phyloP scores from a whole-genome alignment of 345 rosid species.

The Ricinus communis region DNA sequence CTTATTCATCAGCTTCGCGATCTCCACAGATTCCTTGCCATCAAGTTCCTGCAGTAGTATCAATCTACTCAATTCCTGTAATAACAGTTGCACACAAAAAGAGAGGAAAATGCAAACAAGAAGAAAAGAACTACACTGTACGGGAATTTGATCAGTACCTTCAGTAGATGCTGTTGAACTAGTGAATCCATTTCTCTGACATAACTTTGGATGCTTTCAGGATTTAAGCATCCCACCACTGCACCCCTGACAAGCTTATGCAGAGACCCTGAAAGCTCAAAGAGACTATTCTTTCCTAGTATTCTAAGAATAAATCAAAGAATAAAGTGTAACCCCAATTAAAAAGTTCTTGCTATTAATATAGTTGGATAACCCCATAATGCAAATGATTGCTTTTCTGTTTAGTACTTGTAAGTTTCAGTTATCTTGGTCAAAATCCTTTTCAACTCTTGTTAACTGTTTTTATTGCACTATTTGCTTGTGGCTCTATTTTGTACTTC shows the following conservation, averaged over 20 bases:
- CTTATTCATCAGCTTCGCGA: slow-evolving; percentile 27
- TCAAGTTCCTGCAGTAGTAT: slow-evolving; percentile 9
- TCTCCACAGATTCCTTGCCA: slow-evolving; percentile 13
- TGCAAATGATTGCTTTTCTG: no score
- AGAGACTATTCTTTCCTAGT: slow-evolving; percentile 25
- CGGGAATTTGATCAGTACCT: slow-evolving; percentile 4
- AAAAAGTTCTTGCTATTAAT: no score
- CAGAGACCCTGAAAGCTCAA: slow-evolving; percentile 22
- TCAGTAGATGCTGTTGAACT: slow-evolving; percentile 18
- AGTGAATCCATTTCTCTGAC: slow-evolving; percentile 21
- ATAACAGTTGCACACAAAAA: neutral
- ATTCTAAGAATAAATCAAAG: no score
- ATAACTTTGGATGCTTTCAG: slow-evolving; percentile 22
- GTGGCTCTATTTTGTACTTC: no score
- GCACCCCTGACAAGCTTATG: slow-evolving; percentile 31
- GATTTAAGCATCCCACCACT: slow-evolving; percentile 19
- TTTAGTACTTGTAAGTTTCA: no score
- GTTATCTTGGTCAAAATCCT: no score
- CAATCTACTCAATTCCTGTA: neutral
- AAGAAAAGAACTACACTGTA: no score
- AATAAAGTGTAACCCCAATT: no score
- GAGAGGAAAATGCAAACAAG: no score
- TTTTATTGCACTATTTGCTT: no score
- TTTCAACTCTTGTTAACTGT: no score
- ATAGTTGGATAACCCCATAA: no score